A percentile compares a stretch with the other conserved stretches of the same genome.
Evolutionary conservation across 192 early-diverging fungal species (phyloP).

Genomic region (Umbelopsis sp.): DNA sequence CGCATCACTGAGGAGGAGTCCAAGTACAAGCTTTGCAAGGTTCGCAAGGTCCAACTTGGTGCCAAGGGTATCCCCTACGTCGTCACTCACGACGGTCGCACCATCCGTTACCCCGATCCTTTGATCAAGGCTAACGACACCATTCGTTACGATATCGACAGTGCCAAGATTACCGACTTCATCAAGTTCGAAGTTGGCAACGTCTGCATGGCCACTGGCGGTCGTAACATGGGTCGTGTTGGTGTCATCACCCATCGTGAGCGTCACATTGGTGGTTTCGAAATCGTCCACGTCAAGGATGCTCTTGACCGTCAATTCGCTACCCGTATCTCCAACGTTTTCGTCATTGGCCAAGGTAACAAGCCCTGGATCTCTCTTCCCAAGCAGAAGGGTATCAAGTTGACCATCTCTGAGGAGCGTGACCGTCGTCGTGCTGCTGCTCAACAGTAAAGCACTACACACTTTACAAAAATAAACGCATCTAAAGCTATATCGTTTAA

Average conservation of each 20-base stretch:
- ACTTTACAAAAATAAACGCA: not conserved
- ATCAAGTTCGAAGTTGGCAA: constrained; percentile 99
- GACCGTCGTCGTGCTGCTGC: constrained; percentile 79
- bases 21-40: constrained; percentile 99
- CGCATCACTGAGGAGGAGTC: constrained; percentile 97
- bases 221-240: constrained; percentile 98
- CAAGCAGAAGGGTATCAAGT: constrained; percentile 99
- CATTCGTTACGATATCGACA: constrained; percentile 94
- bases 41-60: constrained; percentile 93
- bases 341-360: constrained; percentile 84
- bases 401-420: constrained; percentile 99
- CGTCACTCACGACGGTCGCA: constrained; percentile 99
- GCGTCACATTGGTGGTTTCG: constrained; percentile 96
- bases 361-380: constrained; percentile 96
- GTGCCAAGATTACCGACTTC: constrained; percentile 89
- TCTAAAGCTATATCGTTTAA: not conserved
- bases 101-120: constrained; percentile 99
- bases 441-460: not conserved
- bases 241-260: constrained; percentile 97
- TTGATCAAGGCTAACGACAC: constrained; percentile 99
- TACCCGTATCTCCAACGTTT: constrained; percentile 97
- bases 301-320: constrained; percentile 93
- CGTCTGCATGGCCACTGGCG: constrained; percentile 96
- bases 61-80: constrained; percentile 94
- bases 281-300: constrained; percentile 99